phyloP scores from a whole-genome alignment of 805 yeast genomes.

The Teunomyces cretensis region DNA sequence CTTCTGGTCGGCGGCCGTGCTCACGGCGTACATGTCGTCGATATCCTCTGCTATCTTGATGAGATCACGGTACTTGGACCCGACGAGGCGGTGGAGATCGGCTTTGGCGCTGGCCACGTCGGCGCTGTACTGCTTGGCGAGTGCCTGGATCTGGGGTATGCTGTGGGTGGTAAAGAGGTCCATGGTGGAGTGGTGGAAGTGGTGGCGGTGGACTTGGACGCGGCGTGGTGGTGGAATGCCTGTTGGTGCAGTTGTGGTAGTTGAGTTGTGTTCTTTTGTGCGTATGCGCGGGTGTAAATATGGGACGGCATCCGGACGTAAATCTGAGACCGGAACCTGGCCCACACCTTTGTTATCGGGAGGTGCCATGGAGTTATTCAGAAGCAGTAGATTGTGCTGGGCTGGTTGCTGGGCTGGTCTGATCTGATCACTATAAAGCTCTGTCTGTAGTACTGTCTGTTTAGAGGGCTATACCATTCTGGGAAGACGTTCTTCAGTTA shows the following conservation, averaged over 20 bases:
- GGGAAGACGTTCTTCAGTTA: no score
- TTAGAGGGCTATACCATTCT: no score
- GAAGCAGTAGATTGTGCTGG: no score
- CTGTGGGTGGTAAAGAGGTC: slow-evolving; percentile 33
- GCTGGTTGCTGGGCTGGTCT: no score
- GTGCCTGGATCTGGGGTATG: slow-evolving; percentile 27
- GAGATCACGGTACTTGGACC: slow-evolving; percentile 42
- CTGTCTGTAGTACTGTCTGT: no score
- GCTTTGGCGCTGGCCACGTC: slow-evolving; percentile 28
- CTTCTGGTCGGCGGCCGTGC: slow-evolving; percentile 21
- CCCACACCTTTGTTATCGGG: background rate
- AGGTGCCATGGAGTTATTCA: no score
- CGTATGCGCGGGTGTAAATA: background rate
- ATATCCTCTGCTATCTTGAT: slow-evolving; percentile 45
- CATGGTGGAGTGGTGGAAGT: background rate
- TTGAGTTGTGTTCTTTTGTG: background rate
- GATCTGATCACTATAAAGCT: no score
- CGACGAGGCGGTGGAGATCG: slow-evolving; percentile 38
- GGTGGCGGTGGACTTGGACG: no score
- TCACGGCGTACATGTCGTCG: slow-evolving; percentile 26
- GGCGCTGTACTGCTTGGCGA: slow-evolving; percentile 27
- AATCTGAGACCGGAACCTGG: slow-evolving; percentile 3
- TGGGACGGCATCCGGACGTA: background rate
- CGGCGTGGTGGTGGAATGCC: no score
- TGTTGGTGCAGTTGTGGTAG: no score